phyloP scores from a whole-genome alignment of 305 asterid genomes.

The Ajuga reptans region DNA sequence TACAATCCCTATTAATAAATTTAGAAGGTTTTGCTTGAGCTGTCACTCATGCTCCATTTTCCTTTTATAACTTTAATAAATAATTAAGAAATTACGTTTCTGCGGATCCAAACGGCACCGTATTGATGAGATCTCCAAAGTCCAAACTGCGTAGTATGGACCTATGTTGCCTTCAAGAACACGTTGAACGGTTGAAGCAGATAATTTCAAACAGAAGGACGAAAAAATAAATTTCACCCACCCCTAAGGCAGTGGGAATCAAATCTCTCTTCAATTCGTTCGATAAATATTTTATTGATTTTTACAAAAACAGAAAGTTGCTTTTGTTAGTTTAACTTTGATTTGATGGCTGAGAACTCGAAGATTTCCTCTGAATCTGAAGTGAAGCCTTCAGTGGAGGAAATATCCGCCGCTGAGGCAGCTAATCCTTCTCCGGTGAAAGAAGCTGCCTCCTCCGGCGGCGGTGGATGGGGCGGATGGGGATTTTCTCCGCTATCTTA shows the following conservation, averaged over 20 bases:
- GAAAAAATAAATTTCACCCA: neutral
- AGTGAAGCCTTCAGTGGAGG: slow-evolving; percentile 29
- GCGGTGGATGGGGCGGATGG: slow-evolving; percentile 59
- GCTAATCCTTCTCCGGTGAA: slow-evolving; percentile 18
- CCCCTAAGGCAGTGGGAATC: neutral
- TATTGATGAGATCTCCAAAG: neutral
- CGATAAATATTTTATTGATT: neutral
- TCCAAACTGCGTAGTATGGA: slow-evolving; percentile 9
- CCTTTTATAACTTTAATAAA: too few species aligned
- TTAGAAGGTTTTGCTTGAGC: too few species aligned
- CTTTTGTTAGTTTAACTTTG: neutral
- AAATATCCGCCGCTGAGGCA: slow-evolving; percentile 17
- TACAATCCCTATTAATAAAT: too few species aligned
- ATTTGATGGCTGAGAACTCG: slow-evolving; percentile 38
- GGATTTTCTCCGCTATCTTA: slow-evolving; percentile 50
- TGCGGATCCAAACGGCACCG: slow-evolving; percentile 9
- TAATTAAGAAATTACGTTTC: too few species aligned
- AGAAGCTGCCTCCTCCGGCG: slow-evolving; percentile 19
- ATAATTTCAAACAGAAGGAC: slow-evolving; percentile 13
- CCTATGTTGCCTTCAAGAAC: slow-evolving; percentile 15
- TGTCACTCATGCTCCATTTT: too few species aligned
- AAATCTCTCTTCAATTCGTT: neutral
- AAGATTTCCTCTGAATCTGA: slow-evolving; percentile 29
- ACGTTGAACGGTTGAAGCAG: slow-evolving; percentile 18
- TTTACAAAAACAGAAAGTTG: neutral